Conservation (phyloP, 108 stramenopile genomes). For the Epipyxis sp. region DNA sequence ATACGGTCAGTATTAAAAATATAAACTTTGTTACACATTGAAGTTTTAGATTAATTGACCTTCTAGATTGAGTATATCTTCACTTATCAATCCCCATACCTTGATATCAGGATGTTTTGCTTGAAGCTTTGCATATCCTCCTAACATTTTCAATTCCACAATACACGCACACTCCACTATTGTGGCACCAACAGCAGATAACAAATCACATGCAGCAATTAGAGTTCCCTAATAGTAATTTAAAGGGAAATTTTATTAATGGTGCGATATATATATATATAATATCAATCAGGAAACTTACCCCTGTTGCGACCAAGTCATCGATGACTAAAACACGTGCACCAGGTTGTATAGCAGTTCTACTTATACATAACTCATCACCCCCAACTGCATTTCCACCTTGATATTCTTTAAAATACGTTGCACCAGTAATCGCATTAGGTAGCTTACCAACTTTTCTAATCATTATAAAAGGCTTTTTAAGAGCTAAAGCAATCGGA, state of each 20-base stretch:
- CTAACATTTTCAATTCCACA: conserved; percentile 45
- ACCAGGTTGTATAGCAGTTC: conserved; percentile 73
- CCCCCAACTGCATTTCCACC: conserved; percentile 64
- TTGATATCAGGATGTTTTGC: not conserved
- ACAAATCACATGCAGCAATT: conserved; percentile 51
- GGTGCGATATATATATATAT: too few species aligned
- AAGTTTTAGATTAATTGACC: not conserved
- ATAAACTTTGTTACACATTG: too few species aligned
- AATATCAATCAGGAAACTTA: too few species aligned
- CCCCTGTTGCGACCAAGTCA: conserved; percentile 93
- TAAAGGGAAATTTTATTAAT: too few species aligned
- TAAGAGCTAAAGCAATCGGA: conserved; percentile 88
- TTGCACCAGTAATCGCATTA: conserved; percentile 70
- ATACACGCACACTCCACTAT: conserved; percentile 59
- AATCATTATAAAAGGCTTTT: conserved; percentile 96
- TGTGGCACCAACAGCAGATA: conserved; percentile 43
- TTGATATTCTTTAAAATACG: conserved; percentile 91
- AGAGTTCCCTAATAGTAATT: conserved; percentile 75
- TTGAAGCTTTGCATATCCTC: conserved; percentile 1
- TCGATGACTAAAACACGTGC: conserved; percentile 86
- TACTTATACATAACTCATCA: conserved; percentile 74
- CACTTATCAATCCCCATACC: conserved; percentile 78
- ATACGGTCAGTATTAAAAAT: too few species aligned
- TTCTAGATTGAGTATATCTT: conserved; percentile 65
- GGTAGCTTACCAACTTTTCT: conserved; percentile 97